A percentile compares a stretch with the other conserved stretches of the same genome.
These are phyloP conservation scores for Dendrobium huoshanense DNA, from an alignment of 106 monocot genomes.

Conservation along the genomic window DNA sequence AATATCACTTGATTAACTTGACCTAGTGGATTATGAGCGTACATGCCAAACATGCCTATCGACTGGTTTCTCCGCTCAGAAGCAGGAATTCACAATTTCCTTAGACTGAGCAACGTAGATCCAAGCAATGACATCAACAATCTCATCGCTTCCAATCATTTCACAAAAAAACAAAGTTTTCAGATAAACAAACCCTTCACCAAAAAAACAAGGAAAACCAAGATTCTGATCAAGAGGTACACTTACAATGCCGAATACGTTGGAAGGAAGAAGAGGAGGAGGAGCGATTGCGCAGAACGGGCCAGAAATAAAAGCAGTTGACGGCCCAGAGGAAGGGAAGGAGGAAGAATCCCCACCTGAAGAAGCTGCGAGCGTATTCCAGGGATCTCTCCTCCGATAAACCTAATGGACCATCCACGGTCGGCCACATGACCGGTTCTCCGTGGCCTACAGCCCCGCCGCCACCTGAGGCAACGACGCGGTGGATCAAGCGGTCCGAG, in stretches of 20 bases:
- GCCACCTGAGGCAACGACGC: background rate
- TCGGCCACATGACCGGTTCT: constrained; percentile 40
- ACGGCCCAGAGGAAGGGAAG: constrained; percentile 82
- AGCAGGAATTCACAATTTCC: background rate
- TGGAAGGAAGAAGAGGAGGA: constrained; percentile 8
- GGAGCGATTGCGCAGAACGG: constrained; percentile 33
- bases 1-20: no score
- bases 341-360: constrained; percentile 61
- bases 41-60: background rate
- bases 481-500: constrained; percentile 18
- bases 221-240: background rate
- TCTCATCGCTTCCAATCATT: background rate
- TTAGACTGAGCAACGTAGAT: no score
- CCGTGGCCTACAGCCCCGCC: background rate
- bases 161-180: background rate
- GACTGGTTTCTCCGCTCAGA: background rate
- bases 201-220: background rate
- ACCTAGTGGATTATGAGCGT: no score
- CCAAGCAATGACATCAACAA: background rate
- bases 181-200: background rate
- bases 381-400: constrained; percentile 59
- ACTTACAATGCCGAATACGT: constrained; percentile 58
- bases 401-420: constrained; percentile 79
- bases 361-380: constrained; percentile 59
- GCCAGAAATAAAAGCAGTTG: constrained; percentile 94